Conservation (phyloP, 2,329 filamentous ascomycete species). For the Cylindrodendrum hubeiense region DNA sequence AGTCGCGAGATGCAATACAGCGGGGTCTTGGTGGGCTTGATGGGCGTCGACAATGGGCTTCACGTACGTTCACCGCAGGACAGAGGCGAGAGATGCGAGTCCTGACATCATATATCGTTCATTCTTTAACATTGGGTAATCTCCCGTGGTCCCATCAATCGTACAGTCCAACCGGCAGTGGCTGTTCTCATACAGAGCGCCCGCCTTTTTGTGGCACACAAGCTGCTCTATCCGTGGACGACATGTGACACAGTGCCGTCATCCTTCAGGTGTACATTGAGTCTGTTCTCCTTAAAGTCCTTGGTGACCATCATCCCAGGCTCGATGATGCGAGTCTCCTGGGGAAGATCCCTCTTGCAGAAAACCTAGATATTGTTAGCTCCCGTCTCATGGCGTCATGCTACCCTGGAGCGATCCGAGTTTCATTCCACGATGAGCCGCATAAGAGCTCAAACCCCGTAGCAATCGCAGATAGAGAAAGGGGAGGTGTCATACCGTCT, state of each 20-base stretch:
- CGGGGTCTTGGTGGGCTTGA: constrained; percentile 14
- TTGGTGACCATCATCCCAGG: constrained; percentile 70
- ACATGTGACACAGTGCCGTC: constrained; percentile 73
- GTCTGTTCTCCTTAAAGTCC: constrained; percentile 65
- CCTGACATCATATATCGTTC: background rate
- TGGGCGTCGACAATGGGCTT: no score
- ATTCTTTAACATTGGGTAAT: background rate
- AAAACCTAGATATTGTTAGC: constrained; percentile 60
- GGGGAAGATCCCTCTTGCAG: constrained; percentile 70
- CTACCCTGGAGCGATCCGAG: constrained; percentile 2
- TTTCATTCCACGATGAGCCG: background rate
- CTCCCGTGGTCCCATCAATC: constrained; percentile 28
- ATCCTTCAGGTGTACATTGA: constrained; percentile 71
- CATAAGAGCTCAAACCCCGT: background rate
- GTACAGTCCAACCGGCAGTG: constrained; percentile 15
- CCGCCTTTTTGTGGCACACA: background rate
- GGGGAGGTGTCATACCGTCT: constrained; percentile 59
- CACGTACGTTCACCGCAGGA: no score
- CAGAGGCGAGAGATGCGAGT: background rate
- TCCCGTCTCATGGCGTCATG: constrained; percentile 10
- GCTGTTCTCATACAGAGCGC: background rate
- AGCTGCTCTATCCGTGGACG: constrained; percentile 59
- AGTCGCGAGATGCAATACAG: constrained; percentile 46
- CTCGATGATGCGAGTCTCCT: constrained; percentile 67
- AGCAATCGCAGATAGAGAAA: background rate